Evolutionary conservation across 1,139 yeast species (phyloP).

Genomic region (Diutina sp.): DNA sequence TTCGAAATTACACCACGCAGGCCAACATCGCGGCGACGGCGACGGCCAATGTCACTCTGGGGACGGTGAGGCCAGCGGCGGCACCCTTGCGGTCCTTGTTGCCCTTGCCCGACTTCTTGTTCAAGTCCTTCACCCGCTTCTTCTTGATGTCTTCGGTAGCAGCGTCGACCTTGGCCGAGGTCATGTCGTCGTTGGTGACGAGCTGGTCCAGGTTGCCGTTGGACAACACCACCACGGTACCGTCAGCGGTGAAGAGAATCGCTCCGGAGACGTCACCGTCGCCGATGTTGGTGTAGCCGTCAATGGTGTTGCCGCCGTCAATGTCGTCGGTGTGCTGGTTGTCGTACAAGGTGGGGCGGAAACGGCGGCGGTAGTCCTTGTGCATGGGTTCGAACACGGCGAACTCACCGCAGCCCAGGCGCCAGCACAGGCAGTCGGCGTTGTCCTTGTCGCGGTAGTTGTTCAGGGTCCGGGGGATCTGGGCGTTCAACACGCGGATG

Average conservation of each 20-base stretch:
- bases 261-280: conserved; percentile 77
- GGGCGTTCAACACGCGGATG: conserved; percentile 87
- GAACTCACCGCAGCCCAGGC: conserved; percentile 92
- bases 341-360: conserved; percentile 76
- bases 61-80: no score
- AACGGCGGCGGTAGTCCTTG: conserved; percentile 56
- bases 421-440: conserved; percentile 75
- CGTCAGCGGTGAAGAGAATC: conserved; percentile 45
- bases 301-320: conserved; percentile 76
- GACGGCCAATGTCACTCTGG: no score
- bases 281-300: conserved; percentile 78
- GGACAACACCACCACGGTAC: conserved; percentile 14
- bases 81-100: no score
- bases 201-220: no score
- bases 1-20: no score
- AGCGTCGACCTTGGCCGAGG: no score
- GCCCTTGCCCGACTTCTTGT: no score
- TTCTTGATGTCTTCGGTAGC: no score
- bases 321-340: conserved; percentile 56
- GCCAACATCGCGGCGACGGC: no score
- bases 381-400: conserved; percentile 68
- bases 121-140: no score
- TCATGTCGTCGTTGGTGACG: no score
- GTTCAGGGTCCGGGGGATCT: conserved; percentile 87
- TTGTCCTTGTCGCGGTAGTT: conserved; percentile 50